Conservation (phyloP, 1,139 yeast species). For the Suhomyces atakaporum region DNA sequence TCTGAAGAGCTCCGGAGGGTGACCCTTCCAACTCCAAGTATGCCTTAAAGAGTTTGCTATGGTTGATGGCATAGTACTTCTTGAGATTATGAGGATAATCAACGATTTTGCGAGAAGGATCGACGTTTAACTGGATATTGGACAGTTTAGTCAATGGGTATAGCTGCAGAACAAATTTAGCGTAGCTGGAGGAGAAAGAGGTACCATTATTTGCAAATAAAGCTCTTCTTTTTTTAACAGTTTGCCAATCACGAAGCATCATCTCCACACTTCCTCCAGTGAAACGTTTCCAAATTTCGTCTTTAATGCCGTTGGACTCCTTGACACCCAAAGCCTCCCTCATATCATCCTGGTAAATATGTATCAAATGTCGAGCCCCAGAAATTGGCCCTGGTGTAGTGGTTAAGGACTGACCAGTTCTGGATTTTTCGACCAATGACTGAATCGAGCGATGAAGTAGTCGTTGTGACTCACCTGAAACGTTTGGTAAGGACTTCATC, state of each 20-base stretch:
- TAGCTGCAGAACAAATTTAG: conserved; percentile 33
- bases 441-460: not conserved
- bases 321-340: not conserved
- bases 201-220: not conserved
- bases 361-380: not conserved
- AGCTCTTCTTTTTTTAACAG: not conserved
- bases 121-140: conserved; percentile 7
- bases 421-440: not conserved
- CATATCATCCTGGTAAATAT: not conserved
- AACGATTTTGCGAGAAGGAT: conserved; percentile 8
- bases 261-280: conserved; percentile 2
- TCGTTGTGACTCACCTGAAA: too few relatives aligned
- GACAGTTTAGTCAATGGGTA: conserved; percentile 30
- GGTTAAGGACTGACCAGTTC: not conserved
- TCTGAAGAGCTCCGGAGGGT: not conserved
- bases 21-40: conserved; percentile 34
- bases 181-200: conserved; percentile 1
- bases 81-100: conserved; percentile 11
- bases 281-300: conserved; percentile 1
- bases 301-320: not conserved
- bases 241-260: conserved; percentile 1
- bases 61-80: conserved; percentile 26
- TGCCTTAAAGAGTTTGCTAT: conserved; percentile 29
- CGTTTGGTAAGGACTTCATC: too few relatives aligned
- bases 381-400: not conserved